Evolutionary conservation across 2,329 filamentous ascomycete species (phyloP).

Genomic region (Microascus cirrosus): DNA sequence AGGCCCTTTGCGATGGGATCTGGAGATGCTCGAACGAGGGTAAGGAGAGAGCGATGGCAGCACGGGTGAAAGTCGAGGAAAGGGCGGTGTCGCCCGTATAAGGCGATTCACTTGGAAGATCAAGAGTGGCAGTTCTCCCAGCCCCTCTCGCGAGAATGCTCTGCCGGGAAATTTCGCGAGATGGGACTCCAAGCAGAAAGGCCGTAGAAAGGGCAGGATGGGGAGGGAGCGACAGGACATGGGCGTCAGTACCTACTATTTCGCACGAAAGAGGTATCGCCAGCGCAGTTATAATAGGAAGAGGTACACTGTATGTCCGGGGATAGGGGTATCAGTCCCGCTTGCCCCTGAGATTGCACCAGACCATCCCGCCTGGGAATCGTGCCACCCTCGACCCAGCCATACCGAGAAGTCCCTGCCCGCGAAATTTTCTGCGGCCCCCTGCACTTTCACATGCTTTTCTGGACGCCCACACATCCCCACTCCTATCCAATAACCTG

Average conservation of each 20-base stretch:
- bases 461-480: no score
- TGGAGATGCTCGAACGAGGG: neutral
- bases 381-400: conserved; percentile 3
- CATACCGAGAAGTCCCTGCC: neutral
- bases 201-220: neutral
- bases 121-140: neutral
- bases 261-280: neutral
- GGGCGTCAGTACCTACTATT: neutral
- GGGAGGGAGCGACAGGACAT: neutral
- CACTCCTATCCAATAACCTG: no score
- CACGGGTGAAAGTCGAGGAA: neutral
- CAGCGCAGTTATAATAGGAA: neutral
- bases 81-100: neutral
- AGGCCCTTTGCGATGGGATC: neutral
- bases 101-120: neutral
- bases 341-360: conserved; percentile 3
- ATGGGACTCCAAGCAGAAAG: neutral
- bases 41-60: neutral
- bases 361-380: conserved; percentile 3
- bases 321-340: neutral
- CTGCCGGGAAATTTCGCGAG: neutral
- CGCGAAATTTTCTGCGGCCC: neutral
- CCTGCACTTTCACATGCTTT: neutral
- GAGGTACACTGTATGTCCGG: neutral
- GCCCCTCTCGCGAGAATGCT: neutral